Conservation (phyloP, 371 early-diverging fungal species). For the Coemansia sp. region DNA sequence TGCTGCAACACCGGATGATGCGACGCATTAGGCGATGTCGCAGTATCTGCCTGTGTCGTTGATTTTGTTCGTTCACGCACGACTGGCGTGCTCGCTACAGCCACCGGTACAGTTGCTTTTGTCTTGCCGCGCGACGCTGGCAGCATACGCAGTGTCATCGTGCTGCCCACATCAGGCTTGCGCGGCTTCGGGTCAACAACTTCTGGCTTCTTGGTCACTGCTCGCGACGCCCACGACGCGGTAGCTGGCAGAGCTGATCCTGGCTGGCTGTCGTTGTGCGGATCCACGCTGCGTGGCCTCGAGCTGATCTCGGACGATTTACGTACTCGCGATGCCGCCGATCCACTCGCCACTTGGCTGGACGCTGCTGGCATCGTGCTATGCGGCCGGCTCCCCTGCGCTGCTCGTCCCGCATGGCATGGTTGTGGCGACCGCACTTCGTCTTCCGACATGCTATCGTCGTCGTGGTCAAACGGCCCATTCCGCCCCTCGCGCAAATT, state of each 20-base stretch:
- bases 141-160: constrained; percentile 46
- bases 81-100: background rate
- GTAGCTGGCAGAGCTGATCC: constrained; percentile 51
- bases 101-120: background rate
- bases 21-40: background rate
- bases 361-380: constrained; percentile 13
- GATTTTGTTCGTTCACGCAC: background rate
- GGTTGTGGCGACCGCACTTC: constrained; percentile 16
- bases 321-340: constrained; percentile 24
- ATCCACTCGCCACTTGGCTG: constrained; percentile 1
- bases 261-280: constrained; percentile 4
- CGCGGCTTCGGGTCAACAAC: constrained; percentile 13
- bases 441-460: constrained; percentile 7
- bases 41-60: background rate
- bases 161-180: constrained; percentile 25
- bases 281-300: constrained; percentile 35
- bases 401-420: constrained; percentile 12
- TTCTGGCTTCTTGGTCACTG: constrained; percentile 36
- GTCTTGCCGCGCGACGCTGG: constrained; percentile 39
- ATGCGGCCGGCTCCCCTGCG: background rate
- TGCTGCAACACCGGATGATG: constrained; percentile 41
- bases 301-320: constrained; percentile 27
- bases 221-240: constrained; percentile 49
- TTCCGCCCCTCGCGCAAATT: constrained; percentile 6
- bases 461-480: constrained; percentile 6